phyloP scores from a whole-genome alignment of 495 filamentous ascomycete genomes.

The Neurospora sp. region DNA sequence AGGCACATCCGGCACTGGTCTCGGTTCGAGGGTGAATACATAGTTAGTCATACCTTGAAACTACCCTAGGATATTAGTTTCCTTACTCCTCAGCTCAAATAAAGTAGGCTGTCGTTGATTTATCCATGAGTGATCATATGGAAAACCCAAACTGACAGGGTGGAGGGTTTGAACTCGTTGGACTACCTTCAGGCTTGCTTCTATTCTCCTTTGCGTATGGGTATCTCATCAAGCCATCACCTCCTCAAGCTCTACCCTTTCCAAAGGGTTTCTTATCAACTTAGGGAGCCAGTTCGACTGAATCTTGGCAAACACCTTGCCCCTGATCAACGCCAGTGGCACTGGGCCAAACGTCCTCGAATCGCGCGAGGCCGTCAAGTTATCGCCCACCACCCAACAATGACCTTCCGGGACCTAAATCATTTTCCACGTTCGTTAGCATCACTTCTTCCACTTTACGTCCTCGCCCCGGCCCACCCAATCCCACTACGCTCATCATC shows the following conservation, averaged over 20 bases:
- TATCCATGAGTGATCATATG: background rate
- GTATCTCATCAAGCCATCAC: background rate
- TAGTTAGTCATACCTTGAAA: background rate
- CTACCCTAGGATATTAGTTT: background rate
- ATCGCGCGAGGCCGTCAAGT: slow-evolving; percentile 71
- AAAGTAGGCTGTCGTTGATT: background rate
- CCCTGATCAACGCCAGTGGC: slow-evolving; percentile 72
- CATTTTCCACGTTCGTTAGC: background rate
- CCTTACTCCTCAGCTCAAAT: background rate
- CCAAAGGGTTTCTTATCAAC: slow-evolving; percentile 22
- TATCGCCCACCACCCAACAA: slow-evolving; percentile 83
- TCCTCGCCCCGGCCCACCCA: too few species aligned
- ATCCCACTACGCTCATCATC: background rate
- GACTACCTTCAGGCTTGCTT: background rate
- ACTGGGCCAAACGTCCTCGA: slow-evolving; percentile 78
- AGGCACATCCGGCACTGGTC: background rate
- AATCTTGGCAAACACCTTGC: slow-evolving; percentile 68
- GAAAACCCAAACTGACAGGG: background rate
- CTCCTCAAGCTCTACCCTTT: background rate
- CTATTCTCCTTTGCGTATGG: background rate
- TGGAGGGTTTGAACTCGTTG: background rate
- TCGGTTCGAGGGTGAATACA: background rate
- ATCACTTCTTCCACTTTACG: background rate
- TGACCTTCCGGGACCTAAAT: slow-evolving; percentile 76
- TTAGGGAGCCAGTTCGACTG: slow-evolving; percentile 35